phyloP scores from a whole-genome alignment of 192 early-diverging fungal genomes.

The Entomortierella beljakovae region DNA sequence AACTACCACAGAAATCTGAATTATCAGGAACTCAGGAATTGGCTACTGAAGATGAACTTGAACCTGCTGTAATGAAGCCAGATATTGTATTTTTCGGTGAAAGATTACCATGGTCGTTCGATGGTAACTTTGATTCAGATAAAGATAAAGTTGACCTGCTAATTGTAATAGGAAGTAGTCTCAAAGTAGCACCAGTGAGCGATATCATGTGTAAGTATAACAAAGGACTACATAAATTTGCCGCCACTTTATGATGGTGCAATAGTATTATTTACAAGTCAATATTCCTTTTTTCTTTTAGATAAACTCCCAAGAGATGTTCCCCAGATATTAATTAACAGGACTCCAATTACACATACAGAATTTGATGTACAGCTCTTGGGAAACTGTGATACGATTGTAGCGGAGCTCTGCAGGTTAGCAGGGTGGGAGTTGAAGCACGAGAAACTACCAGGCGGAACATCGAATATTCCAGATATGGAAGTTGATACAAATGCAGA shows the following conservation, averaged over 20 bases:
- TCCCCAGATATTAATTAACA: constrained; percentile 94
- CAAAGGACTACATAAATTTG: no score
- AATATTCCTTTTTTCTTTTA: constrained; percentile 9
- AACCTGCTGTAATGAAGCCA: constrained; percentile 86
- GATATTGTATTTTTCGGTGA: constrained; percentile 99
- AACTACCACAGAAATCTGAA: background rate
- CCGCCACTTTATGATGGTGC: background rate
- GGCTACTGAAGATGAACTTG: constrained; percentile 17
- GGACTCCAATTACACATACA: constrained; percentile 86
- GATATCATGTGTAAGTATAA: constrained; percentile 79
- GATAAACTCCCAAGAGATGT: constrained; percentile 81
- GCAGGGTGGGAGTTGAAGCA: constrained; percentile 83
- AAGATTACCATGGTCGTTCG: constrained; percentile 85
- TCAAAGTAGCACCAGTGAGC: constrained; percentile 95
- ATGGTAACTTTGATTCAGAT: constrained; percentile 78
- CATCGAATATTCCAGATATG: constrained; percentile 36
- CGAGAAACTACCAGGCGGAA: constrained; percentile 69
- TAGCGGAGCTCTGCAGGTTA: constrained; percentile 77
- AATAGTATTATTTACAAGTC: no score
- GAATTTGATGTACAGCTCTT: constrained; percentile 92
- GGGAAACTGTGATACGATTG: constrained; percentile 88
- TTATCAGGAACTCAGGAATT: background rate
- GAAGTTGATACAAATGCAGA: constrained; percentile 27
- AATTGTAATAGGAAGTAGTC: constrained; percentile 95
- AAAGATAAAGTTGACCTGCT: constrained; percentile 84